Conservation (phyloP, 352 stramenopile genomes). For the Pythium brassicae region DNA sequence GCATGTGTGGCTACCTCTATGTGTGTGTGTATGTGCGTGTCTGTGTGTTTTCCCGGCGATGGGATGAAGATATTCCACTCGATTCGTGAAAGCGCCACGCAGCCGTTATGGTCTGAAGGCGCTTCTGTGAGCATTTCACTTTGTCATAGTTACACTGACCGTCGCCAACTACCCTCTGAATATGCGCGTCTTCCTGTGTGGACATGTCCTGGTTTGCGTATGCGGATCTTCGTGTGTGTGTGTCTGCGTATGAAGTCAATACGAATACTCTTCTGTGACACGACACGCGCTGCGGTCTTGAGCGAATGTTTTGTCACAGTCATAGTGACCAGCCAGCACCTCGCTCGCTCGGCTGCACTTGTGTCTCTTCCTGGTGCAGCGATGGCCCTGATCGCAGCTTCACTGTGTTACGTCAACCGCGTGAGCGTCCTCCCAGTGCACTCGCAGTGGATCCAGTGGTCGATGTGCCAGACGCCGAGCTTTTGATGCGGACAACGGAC, state of each 20-base stretch:
- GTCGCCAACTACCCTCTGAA: constrained; percentile 13
- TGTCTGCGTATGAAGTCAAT: background rate
- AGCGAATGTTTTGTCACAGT: no score
- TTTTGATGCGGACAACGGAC: constrained; percentile 34
- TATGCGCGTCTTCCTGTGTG: no score
- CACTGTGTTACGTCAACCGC: no score
- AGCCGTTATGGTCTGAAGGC: constrained; percentile 18
- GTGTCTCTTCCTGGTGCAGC: no score
- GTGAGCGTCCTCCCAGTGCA: background rate
- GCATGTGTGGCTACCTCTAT: background rate
- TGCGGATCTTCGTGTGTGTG: background rate
- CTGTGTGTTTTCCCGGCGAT: constrained; percentile 3
- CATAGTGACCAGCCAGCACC: no score
- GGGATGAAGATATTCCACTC: constrained; percentile 18
- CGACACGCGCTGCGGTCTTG: no score
- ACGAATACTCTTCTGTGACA: no score
- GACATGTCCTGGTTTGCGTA: no score
- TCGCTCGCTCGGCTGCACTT: no score
- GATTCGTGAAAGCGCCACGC: constrained; percentile 17
- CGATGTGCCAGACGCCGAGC: constrained; percentile 19
- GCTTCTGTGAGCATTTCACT: constrained; percentile 33
- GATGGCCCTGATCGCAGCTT: no score
- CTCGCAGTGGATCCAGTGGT: background rate
- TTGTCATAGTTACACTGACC: constrained; percentile 64
- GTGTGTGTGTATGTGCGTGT: background rate